Percentiles rank a stretch among this genome's conserved stretches.
Conservation (phyloP, 2,329 filamentous ascomycete species). For the Cercospora citrullina region DNA sequence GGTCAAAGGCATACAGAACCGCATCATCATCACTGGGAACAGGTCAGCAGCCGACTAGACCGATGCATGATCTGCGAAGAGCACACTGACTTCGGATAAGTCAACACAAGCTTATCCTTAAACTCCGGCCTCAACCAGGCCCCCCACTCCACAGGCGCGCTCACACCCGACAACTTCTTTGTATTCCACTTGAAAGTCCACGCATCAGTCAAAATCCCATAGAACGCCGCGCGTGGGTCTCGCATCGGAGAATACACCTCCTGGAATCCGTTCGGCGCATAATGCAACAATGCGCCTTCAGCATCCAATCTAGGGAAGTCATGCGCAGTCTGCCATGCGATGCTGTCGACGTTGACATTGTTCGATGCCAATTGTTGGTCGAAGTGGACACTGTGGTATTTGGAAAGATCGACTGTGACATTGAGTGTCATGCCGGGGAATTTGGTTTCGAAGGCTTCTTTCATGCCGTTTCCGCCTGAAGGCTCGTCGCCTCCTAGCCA, state of each 20-base stretch:
- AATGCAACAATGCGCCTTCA: background rate
- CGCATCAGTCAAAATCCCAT: background rate
- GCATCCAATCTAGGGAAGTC: background rate
- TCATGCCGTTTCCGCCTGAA: background rate
- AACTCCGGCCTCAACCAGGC: background rate
- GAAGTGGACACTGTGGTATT: conserved; percentile 4
- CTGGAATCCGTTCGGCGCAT: background rate
- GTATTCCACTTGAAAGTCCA: background rate
- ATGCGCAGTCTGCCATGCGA: background rate
- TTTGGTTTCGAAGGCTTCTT: background rate
- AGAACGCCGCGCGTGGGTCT: background rate
- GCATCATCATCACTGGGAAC: background rate
- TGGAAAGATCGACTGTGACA: background rate
- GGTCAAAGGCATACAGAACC: conserved; percentile 2
- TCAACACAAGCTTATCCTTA: conserved; percentile 1
- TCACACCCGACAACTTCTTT: background rate
- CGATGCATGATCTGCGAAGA: background rate
- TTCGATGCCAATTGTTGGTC: background rate
- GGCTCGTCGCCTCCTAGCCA: conserved; percentile 3
- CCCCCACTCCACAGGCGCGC: background rate
- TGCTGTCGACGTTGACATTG: background rate
- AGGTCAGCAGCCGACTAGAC: background rate
- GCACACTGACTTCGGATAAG: background rate
- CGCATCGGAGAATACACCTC: background rate
- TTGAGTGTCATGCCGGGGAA: background rate